A percentile compares a stretch with the other conserved stretches of the same genome.
Evolutionary conservation across 1,284 basidiomycete genomes (phyloP).

Genomic region (Golubevia pallescens): DNA sequence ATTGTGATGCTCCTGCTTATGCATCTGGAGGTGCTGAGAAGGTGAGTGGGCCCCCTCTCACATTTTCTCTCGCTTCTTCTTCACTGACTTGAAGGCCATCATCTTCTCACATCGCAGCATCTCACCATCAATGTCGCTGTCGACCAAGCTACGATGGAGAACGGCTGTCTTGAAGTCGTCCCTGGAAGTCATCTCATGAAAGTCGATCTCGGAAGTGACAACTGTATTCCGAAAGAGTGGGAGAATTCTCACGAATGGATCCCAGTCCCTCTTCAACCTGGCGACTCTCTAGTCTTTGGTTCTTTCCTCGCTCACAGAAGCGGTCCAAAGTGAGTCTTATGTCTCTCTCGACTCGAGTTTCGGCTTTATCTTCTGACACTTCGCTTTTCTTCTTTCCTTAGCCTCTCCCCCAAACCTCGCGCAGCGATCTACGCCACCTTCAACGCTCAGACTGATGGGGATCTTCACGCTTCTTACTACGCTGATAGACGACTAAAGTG

Average conservation of each 20-base stretch:
- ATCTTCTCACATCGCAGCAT: no score
- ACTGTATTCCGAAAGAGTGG: conserved; percentile 54
- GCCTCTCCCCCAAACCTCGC: conserved; percentile 33
- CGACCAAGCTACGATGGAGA: conserved; percentile 48
- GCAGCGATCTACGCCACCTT: conserved; percentile 61
- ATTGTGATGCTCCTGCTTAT: no score
- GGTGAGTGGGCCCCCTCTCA: no score
- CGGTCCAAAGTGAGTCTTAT: conserved; percentile 30
- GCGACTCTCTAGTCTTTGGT: conserved; percentile 55
- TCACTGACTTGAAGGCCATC: no score
- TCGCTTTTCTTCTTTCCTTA: no score
- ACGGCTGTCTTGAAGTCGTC: conserved; percentile 62
- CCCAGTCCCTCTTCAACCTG: conserved; percentile 53
- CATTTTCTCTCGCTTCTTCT: no score
- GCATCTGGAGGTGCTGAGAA: conserved; percentile 4
- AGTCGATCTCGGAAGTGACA: conserved; percentile 44
- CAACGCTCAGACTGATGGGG: conserved; percentile 56
- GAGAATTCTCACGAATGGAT: conserved; percentile 44
- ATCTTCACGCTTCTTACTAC: conserved; percentile 58
- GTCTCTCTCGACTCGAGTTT: no score
- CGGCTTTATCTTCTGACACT: no score
- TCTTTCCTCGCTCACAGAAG: conserved; percentile 60
- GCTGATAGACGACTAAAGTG: conserved; percentile 49
- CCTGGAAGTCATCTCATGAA: conserved; percentile 38
- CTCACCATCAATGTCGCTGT: no score